phyloP scores from a whole-genome alignment of 1,139 yeast genomes.

The Blastobotrys arbuscula region DNA sequence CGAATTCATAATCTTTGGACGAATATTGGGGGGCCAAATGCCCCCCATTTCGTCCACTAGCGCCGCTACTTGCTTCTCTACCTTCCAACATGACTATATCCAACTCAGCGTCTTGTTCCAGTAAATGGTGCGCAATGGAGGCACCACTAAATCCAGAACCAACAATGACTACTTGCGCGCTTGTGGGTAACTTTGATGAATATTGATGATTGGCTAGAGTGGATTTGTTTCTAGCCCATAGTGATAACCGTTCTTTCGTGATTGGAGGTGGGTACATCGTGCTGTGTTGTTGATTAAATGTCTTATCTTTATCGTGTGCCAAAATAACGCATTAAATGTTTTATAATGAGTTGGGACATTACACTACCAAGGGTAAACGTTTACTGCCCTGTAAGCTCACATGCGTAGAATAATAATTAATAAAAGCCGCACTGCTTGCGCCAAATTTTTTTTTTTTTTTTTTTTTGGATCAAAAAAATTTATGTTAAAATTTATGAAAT shows the following conservation, averaged over 20 bases:
- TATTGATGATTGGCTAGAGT: slow-evolving; percentile 19
- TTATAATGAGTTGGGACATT: too few relatives aligned
- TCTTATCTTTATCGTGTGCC: neutral
- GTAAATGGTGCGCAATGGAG: slow-evolving; percentile 34
- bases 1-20: slow-evolving; percentile 26
- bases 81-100: slow-evolving; percentile 39
- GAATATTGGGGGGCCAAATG: slow-evolving; percentile 39
- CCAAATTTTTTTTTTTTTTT: neutral
- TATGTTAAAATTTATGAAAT: too few relatives aligned
- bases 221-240: slow-evolving; percentile 20
- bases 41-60: slow-evolving; percentile 48
- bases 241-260: slow-evolving; percentile 15
- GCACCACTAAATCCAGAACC: slow-evolving; percentile 44
- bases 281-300: neutral
- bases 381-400: too few relatives aligned
- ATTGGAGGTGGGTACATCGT: slow-evolving; percentile 12
- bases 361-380: too few relatives aligned
- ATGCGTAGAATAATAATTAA: too few relatives aligned
- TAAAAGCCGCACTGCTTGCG: too few relatives aligned
- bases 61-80: slow-evolving; percentile 42
- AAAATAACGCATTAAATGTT: too few relatives aligned
- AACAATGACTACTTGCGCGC: slow-evolving; percentile 35
- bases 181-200: slow-evolving; percentile 26
- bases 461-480: neutral
- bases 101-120: slow-evolving; percentile 15